Evolutionary conservation across 2,329 filamentous ascomycete species (phyloP).

Genomic region (Alternaria conjuncta): DNA sequence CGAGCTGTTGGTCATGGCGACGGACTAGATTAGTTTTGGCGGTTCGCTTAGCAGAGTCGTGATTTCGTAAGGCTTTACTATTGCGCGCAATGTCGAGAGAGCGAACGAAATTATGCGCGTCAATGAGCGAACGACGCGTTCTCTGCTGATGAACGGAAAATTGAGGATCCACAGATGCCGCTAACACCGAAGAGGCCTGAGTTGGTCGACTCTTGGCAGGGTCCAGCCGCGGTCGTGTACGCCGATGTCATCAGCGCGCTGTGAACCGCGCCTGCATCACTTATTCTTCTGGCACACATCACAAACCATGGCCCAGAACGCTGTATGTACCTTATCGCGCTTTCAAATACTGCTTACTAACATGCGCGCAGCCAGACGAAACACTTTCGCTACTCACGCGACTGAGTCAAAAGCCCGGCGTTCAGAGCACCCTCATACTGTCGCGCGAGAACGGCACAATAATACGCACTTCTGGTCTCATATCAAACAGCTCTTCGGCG

Average conservation of each 20-base stretch:
- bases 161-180: constrained; percentile 23
- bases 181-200: constrained; percentile 18
- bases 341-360: not conserved
- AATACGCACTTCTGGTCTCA: constrained; percentile 74
- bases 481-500: constrained; percentile 63
- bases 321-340: constrained; percentile 23
- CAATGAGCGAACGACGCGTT: constrained; percentile 7
- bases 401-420: constrained; percentile 77
- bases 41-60: constrained; percentile 15
- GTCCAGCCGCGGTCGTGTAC: constrained; percentile 19
- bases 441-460: constrained; percentile 75
- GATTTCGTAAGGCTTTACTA: not conserved
- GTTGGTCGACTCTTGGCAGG: constrained; percentile 19
- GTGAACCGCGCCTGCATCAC: constrained; percentile 12
- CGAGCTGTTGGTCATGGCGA: constrained; percentile 52
- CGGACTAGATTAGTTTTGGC: constrained; percentile 37
- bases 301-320: constrained; percentile 36
- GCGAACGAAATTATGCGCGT: constrained; percentile 2
- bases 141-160: constrained; percentile 24
- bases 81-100: constrained; percentile 34
- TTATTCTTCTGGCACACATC: not conserved
- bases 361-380: constrained; percentile 56
- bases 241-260: constrained; percentile 23
- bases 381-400: constrained; percentile 70
- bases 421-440: constrained; percentile 78